Conservation (phyloP, 78 protist genomes). For the Dictyostelium firmibasis region DNA sequence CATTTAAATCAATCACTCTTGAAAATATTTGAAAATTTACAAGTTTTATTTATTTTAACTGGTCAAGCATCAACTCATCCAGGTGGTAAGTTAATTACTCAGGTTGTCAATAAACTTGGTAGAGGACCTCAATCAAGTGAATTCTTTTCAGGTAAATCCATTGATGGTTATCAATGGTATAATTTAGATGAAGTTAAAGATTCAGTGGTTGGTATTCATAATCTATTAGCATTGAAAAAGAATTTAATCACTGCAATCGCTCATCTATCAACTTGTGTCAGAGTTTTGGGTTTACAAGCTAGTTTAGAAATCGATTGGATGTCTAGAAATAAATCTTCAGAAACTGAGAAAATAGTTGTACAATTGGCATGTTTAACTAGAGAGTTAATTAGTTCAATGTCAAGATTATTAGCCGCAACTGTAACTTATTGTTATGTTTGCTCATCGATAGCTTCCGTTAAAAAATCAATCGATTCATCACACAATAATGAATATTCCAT, state of each 20-base stretch:
- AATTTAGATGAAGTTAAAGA: conserved; percentile 43
- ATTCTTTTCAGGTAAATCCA: neutral
- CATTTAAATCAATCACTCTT: conserved; percentile 38
- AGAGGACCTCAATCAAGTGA: conserved; percentile 13
- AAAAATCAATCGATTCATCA: neutral
- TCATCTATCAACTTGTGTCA: conserved; percentile 33
- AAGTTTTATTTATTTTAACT: conserved; percentile 47
- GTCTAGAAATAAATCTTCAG: conserved; percentile 56
- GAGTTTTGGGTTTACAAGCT: conserved; percentile 71
- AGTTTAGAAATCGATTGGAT: conserved; percentile 69
- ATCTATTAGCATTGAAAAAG: conserved; percentile 35
- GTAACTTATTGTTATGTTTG: conserved; percentile 45
- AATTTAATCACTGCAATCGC: conserved; percentile 65
- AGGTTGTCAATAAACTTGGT: neutral
- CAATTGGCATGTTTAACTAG: conserved; percentile 16
- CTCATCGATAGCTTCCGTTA: neutral
- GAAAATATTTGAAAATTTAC: conserved; percentile 60
- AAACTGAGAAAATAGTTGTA: conserved; percentile 42
- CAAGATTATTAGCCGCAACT: conserved; percentile 34
- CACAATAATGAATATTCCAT: neutral
- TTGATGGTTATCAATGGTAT: conserved; percentile 36
- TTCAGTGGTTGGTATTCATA: conserved; percentile 29
- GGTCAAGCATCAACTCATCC: conserved; percentile 25
- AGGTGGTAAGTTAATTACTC: conserved; percentile 14
- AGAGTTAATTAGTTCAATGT: conserved; percentile 31